These are phyloP conservation scores for Schwanniomyces polymorphus DNA, from an alignment of 805 yeast species.

Conservation along the genomic window DNA sequence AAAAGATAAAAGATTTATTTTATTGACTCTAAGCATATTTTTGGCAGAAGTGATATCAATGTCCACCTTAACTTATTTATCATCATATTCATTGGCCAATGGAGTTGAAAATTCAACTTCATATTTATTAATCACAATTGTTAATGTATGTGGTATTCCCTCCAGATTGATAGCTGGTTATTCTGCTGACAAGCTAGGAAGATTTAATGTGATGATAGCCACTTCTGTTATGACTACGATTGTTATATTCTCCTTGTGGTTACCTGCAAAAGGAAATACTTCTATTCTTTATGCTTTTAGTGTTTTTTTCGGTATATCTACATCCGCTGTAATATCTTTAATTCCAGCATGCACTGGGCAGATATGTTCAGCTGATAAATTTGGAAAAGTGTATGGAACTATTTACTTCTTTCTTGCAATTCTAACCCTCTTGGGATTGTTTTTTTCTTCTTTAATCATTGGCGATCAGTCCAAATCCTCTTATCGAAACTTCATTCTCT, in stretches of 20 bases:
- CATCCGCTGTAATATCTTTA: conserved; percentile 56
- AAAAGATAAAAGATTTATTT: conserved; percentile 20
- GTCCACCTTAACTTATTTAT: conserved; percentile 29
- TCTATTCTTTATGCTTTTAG: conserved; percentile 45
- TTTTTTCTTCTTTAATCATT: conserved; percentile 24
- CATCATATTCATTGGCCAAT: conserved; percentile 26
- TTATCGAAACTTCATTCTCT: conserved; percentile 46
- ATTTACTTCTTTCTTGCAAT: conserved; percentile 41
- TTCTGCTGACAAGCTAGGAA: conserved; percentile 26
- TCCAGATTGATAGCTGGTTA: conserved; percentile 25
- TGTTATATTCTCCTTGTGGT: conserved; percentile 23
- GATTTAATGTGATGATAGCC: conserved; percentile 24
- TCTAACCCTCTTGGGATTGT: conserved; percentile 29
- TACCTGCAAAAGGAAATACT: conserved; percentile 32
- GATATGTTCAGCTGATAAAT: conserved; percentile 53
- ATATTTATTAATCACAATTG: conserved; percentile 24
- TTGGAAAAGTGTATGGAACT: conserved; percentile 57
- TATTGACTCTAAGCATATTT: conserved; percentile 23
- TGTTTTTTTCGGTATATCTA: conserved; percentile 52
- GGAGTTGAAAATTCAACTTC: conserved; percentile 18
- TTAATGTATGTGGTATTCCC: conserved; percentile 28
- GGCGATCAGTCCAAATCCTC: conserved; percentile 22
- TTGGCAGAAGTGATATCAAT: conserved; percentile 51
- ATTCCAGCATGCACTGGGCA: conserved; percentile 63
- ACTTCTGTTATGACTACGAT: conserved; percentile 20